A percentile compares a stretch with the other conserved stretches of the same genome.
Evolutionary conservation across 352 stramenopile genomes (phyloP).

Genomic region (Phytophthora megakarya): DNA sequence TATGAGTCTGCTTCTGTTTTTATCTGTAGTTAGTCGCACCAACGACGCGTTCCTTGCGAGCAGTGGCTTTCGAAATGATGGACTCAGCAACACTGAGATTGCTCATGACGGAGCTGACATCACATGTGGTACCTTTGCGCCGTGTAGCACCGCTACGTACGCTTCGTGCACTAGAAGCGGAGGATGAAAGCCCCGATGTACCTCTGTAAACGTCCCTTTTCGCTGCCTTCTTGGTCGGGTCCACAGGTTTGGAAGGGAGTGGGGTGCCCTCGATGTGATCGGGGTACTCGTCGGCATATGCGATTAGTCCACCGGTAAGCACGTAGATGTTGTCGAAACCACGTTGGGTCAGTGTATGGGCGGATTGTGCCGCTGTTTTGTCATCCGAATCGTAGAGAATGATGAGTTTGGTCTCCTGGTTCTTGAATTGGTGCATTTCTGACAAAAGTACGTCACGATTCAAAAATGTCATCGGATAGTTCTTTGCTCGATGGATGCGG

Average conservation of each 20-base stretch:
- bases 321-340: slow-evolving; percentile 89
- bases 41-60: slow-evolving; percentile 60
- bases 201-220: slow-evolving; percentile 62
- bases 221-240: slow-evolving; percentile 54
- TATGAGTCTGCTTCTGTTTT: too few relatives aligned
- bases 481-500: slow-evolving; percentile 73
- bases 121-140: slow-evolving; percentile 53
- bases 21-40: slow-evolving; percentile 59
- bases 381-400: slow-evolving; percentile 84
- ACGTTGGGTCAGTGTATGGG: slow-evolving; percentile 74
- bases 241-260: slow-evolving; percentile 56
- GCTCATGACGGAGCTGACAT: slow-evolving; percentile 68
- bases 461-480: slow-evolving; percentile 59
- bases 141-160: slow-evolving; percentile 57
- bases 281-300: slow-evolving; percentile 67
- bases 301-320: slow-evolving; percentile 63
- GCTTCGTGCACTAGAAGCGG: slow-evolving; percentile 49
- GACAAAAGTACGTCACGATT: slow-evolving; percentile 68
- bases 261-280: slow-evolving; percentile 71
- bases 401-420: slow-evolving; percentile 74
- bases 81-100: slow-evolving; percentile 69
- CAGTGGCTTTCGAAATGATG: slow-evolving; percentile 74
- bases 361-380: slow-evolving; percentile 60
- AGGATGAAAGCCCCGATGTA: slow-evolving; percentile 35
- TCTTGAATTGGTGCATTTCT: slow-evolving; percentile 84